Conservation (phyloP, 805 yeast species). For the Candida alai region DNA sequence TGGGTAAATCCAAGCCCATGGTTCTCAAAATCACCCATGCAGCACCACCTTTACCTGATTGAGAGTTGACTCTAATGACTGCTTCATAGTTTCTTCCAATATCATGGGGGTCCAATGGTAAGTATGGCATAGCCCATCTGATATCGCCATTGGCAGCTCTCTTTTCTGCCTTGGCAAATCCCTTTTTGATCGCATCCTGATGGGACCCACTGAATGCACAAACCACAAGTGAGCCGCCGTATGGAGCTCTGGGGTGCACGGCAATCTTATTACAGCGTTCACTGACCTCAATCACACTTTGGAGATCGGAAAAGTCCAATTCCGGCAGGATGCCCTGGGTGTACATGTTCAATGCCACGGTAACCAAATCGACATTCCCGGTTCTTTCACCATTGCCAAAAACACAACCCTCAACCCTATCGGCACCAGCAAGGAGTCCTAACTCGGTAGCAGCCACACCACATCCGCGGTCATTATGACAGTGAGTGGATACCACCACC, state of each 20-base stretch:
- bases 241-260: conserved; percentile 72
- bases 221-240: conserved; percentile 75
- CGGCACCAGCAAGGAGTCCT: conserved; percentile 79
- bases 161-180: conserved; percentile 51
- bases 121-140: conserved; percentile 67
- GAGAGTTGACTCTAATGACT: conserved; percentile 78
- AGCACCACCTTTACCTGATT: conserved; percentile 87
- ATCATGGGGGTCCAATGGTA: conserved; percentile 79
- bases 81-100: conserved; percentile 80
- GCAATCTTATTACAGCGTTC: conserved; percentile 79
- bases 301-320: conserved; percentile 67
- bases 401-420: conserved; percentile 79
- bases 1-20: conserved; percentile 70
- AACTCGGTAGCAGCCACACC: conserved; percentile 82
- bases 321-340: conserved; percentile 73
- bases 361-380: conserved; percentile 75
- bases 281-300: conserved; percentile 60
- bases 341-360: conserved; percentile 73
- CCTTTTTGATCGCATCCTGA: conserved; percentile 70
- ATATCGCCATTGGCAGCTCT: conserved; percentile 29
- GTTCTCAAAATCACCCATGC: conserved; percentile 76
- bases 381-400: conserved; percentile 86
- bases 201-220: conserved; percentile 76
- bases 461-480: conserved; percentile 80
- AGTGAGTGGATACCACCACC: conserved; percentile 65